Percentiles rank a stretch among this genome's conserved stretches.
phyloP scores from a whole-genome alignment of 179 eudicot genomes.

The Spergularia azorica region DNA sequence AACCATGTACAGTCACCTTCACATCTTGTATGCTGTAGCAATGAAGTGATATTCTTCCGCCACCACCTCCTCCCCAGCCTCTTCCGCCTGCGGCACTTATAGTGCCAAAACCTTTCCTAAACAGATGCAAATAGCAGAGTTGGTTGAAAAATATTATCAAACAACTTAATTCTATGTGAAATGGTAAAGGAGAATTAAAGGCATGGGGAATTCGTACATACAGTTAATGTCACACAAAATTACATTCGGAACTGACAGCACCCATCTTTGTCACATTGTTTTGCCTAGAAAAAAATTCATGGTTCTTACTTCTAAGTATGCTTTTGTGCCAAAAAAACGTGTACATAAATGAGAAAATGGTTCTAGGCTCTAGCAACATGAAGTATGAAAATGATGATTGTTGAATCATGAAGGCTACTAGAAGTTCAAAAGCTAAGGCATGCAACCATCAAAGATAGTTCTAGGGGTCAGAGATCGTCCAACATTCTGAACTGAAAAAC shows the following conservation, averaged over 20 bases:
- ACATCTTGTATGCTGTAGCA: conserved; percentile 83
- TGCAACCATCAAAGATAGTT: too few relatives aligned
- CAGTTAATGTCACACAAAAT: not conserved
- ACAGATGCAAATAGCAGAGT: conserved; percentile 8
- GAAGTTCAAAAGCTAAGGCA: too few relatives aligned
- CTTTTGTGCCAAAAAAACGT: too few relatives aligned
- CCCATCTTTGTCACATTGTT: too few relatives aligned
- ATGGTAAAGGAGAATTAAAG: not conserved
- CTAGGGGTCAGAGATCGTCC: not conserved
- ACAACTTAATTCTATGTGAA: not conserved
- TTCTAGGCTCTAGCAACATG: too few relatives aligned
- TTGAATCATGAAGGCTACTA: too few relatives aligned
- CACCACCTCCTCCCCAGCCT: conserved; percentile 96
- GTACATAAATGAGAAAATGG: too few relatives aligned
- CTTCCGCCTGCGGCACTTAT: conserved; percentile 91
- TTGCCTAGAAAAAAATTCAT: too few relatives aligned
- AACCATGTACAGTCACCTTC: conserved; percentile 71
- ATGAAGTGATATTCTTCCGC: conserved; percentile 77
- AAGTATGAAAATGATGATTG: too few relatives aligned
- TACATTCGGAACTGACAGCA: not conserved
- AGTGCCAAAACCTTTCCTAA: conserved; percentile 74
- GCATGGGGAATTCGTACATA: too few relatives aligned
- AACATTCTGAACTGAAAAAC: not conserved
- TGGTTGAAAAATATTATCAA: not conserved
- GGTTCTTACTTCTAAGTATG: too few relatives aligned